phyloP scores from a whole-genome alignment of 2,329 filamentous ascomycete species.

The Colletotrichum sp. region DNA sequence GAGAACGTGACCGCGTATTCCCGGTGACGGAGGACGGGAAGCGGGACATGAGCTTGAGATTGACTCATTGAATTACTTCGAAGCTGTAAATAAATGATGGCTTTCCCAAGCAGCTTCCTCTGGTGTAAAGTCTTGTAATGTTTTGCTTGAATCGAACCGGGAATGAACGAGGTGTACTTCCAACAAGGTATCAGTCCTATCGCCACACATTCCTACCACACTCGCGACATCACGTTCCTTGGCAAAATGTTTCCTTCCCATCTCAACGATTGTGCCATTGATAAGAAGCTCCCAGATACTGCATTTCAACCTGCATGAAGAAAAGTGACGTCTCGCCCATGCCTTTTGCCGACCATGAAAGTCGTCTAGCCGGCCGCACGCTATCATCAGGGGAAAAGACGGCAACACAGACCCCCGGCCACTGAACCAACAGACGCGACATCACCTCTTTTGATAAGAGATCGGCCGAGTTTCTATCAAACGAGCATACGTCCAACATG shows the following conservation, averaged over 20 bases:
- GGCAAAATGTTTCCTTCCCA: neutral
- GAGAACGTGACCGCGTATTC: neutral
- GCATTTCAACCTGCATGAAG: neutral
- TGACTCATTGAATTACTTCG: accelerated
- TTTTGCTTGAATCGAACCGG: neutral
- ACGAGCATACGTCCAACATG: neutral
- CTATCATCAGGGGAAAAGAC: neutral
- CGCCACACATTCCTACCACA: neutral
- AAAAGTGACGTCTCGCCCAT: neutral
- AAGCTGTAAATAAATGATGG: accelerated
- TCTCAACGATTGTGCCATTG: neutral
- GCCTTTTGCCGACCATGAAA: neutral
- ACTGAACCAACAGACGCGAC: neutral
- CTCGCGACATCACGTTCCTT: neutral
- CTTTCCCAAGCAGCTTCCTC: accelerated
- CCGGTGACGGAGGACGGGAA: neutral
- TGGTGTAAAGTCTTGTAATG: neutral
- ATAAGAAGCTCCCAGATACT: neutral
- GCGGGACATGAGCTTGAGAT: neutral
- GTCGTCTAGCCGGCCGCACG: neutral
- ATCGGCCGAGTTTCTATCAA: neutral
- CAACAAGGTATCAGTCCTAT: neutral
- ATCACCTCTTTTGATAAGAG: neutral
- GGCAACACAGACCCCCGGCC: neutral
- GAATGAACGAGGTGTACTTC: neutral